Base-by-base conservation (phyloP, 257 asterid genomes). In the Solanum neorickii region DNA sequence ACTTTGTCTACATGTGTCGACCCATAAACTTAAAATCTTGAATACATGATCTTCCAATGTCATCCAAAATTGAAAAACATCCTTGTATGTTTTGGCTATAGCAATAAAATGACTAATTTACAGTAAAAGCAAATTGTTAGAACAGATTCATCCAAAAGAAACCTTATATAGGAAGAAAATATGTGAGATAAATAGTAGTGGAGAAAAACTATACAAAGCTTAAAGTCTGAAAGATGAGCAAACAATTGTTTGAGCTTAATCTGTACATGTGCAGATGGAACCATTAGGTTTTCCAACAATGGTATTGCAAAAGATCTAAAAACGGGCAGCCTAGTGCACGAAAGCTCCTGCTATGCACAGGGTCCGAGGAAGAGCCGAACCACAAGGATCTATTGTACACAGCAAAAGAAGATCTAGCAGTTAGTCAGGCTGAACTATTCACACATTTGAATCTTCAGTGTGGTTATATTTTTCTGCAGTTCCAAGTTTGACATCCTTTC, bases 401-500 rank as follows among this genome's bases (percentile, higher is more conserved):
- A 65, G 2, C 76, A 44, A 37, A 85, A 27, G 82, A 85, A 27
- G 82, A 85, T 52, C 65, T 52, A 52, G 62, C 11, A 52, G 62
- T 52, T 52, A 52, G 62, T 52, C 37, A 84, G 86, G 60, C 9
- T 42, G 37, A 74, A 82, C 69, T 82, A 82, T 82, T 29, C 46
- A 82, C 69, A 31, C 69, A 89, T 80, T 88, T 78, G 92, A 82
- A 90, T 89, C 93, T 92, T 94, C n/a, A 88, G 68, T 41, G 91
- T 60, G 31, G 91, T 73, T 42, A 96, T 21, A 90, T 92, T 94
- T 95, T 95, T 97, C 93, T 96, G 99, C 91, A 95, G 86, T 87
- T 97, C 98, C 90, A 94, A 92, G 87, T 92, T 96, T 74, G 96
- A 90, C 89, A 94, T 65, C 78, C 94, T 92, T 68, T 96, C 99